These are phyloP conservation scores for Hypsizygus ulmarius DNA, from an alignment of 1,284 basidiomycete species.

Conservation along the genomic window DNA sequence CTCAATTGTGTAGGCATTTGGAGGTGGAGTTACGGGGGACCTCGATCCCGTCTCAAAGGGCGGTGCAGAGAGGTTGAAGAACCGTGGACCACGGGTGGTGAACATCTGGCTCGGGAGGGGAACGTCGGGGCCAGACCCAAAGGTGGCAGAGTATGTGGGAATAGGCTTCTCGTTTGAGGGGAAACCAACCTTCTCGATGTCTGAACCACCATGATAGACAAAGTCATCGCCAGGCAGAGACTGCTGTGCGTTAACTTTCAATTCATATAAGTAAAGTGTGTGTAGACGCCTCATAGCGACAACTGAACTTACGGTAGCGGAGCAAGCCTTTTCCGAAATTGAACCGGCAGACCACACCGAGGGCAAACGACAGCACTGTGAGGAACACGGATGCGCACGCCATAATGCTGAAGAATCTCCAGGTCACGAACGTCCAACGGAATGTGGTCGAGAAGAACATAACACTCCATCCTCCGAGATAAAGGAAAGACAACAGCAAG, in stretches of 20 bases:
- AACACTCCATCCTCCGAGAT: constrained; percentile 63
- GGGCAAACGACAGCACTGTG: constrained; percentile 49
- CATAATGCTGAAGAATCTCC: constrained; percentile 72
- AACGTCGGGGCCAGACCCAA: constrained; percentile 39
- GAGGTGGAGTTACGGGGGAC: constrained; percentile 24
- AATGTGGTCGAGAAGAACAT: constrained; percentile 73
- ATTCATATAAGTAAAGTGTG: constrained; percentile 1
- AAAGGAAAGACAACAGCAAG: constrained; percentile 54
- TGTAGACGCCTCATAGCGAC: background rate
- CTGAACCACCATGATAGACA: constrained; percentile 32
- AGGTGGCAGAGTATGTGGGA: constrained; percentile 54
- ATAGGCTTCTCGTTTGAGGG: constrained; percentile 50
- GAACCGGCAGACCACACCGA: constrained; percentile 63
- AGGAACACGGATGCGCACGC: constrained; percentile 56
- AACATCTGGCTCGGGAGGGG: constrained; percentile 43
- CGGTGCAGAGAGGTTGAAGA: constrained; percentile 41
- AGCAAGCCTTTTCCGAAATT: constrained; percentile 76
- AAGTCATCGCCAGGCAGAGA: constrained; percentile 52
- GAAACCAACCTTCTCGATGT: constrained; percentile 66
- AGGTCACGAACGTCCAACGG: constrained; percentile 71
- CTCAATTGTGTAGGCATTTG: constrained; percentile 20
- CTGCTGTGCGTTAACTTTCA: constrained; percentile 56
- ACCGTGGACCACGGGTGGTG: constrained; percentile 46
- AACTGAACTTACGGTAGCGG: constrained; percentile 54
- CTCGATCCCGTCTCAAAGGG: constrained; percentile 36